Conservation (phyloP, 2,329 filamentous ascomycete species). For the Leptodontidium sp. region DNA sequence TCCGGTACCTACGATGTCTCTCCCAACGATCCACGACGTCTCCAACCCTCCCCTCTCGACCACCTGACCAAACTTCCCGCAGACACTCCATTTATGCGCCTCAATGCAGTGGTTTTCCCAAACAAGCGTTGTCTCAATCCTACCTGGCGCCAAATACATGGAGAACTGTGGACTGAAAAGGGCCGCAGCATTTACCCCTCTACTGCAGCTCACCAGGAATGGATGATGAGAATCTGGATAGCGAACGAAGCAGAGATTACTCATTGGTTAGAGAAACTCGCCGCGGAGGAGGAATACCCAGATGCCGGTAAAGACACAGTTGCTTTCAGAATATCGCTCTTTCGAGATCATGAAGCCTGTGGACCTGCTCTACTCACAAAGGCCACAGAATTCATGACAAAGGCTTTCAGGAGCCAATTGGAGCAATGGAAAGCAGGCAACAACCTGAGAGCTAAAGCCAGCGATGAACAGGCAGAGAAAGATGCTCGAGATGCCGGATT, state of each 20-base stretch:
- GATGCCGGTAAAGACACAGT: background rate
- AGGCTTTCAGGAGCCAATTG: background rate
- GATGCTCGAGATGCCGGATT: background rate
- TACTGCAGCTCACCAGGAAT: background rate
- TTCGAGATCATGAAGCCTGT: background rate
- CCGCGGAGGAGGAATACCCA: background rate
- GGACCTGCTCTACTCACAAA: background rate
- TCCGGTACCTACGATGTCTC: background rate
- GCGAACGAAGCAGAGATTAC: background rate
- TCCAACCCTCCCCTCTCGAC: slow-evolving; percentile 4
- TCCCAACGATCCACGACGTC: background rate
- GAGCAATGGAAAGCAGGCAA: background rate
- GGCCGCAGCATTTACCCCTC: background rate
- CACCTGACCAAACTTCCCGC: background rate
- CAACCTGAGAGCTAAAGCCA: background rate
- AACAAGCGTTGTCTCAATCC: slow-evolving; percentile 4
- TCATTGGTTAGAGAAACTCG: background rate
- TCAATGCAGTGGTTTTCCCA: slow-evolving; percentile 1
- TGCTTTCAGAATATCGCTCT: background rate
- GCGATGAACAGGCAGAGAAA: background rate
- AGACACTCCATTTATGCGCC: background rate
- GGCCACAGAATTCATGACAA: background rate
- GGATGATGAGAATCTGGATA: slow-evolving; percentile 7
- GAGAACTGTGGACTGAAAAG: background rate
- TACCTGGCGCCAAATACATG: background rate